These are phyloP conservation scores for Dipodascus albidus DNA, from an alignment of 805 yeast species.

Conservation along the genomic window DNA sequence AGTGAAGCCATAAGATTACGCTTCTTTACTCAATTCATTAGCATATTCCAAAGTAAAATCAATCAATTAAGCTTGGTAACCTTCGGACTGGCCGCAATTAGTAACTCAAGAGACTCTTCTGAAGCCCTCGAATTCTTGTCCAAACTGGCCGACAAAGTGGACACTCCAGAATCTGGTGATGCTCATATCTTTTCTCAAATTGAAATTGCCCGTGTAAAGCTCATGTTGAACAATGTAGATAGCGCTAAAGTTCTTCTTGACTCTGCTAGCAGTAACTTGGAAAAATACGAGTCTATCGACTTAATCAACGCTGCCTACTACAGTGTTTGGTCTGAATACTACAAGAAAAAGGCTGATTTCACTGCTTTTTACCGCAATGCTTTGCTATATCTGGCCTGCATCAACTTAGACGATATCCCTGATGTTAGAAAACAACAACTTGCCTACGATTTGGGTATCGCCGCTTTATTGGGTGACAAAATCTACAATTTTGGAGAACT, in stretches of 20 bases:
- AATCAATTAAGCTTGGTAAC: constrained; percentile 72
- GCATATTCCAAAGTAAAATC: constrained; percentile 54
- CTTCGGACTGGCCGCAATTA: constrained; percentile 49
- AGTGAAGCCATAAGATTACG: constrained; percentile 48
- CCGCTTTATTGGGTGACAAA: constrained; percentile 83
- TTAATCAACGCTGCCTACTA: constrained; percentile 76
- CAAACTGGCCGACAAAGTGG: constrained; percentile 35
- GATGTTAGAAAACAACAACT: constrained; percentile 33
- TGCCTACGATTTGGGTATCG: constrained; percentile 67
- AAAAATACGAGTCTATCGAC: constrained; percentile 43
- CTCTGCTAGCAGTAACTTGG: constrained; percentile 44
- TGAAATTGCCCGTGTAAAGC: constrained; percentile 64
- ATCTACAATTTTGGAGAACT: constrained; percentile 95
- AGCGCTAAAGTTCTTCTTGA: constrained; percentile 63
- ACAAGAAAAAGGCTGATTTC: constrained; percentile 66
- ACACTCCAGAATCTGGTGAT: constrained; percentile 28
- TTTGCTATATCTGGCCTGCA: constrained; percentile 70
- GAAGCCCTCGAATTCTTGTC: constrained; percentile 43
- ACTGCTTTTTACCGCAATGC: constrained; percentile 73
- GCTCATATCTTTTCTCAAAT: constrained; percentile 50
- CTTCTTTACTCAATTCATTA: constrained; percentile 60
- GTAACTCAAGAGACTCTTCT: constrained; percentile 29
- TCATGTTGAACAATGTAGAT: constrained; percentile 42
- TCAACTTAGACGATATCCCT: constrained; percentile 35
- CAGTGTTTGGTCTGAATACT: constrained; percentile 64